Base-by-base conservation (phyloP, 208 protist genomes). In the Porcisia hertigi region DNA sequence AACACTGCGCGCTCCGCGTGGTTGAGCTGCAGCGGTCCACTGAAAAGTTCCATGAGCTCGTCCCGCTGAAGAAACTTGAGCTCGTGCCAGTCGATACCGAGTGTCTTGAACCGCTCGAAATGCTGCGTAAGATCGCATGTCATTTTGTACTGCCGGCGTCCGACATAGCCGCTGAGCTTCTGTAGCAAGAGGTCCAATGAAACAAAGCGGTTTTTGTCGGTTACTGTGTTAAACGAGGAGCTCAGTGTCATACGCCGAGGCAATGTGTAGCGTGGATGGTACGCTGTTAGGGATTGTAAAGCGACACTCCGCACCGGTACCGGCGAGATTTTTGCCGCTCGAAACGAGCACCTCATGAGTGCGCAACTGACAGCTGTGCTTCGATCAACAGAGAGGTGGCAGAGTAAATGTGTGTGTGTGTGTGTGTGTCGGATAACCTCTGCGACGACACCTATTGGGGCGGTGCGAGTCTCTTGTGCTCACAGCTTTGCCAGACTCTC, bases 61-160 rank as follows among this genome's bases (percentile, higher is more conserved):
- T 87, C 85, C 1, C 75, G 71, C 7, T 34, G 71, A 30, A 97
- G 77, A 60, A 75, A 85, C 78, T 97, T 97, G 41, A 97, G 78
- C n/a, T 96, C 92, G 72, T 96, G 92, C 92, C 92, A 94, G 73
- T 97, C 94, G 39, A 96, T 83, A 5, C 88, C 90, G 34, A 94
- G 80, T 18, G 73, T 62, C 66, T 91, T 88, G 53, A 96, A 78
- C 54, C 73, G 79, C 9, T 88, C 84, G 1, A 87, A 65, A 59
- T 92, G 69, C 43, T 43, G 39, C 11, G 71, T 76, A 18, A 96
- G 70, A 72, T 97, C 81, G 39, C 71, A 77, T 30, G 81, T 62
- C 88, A 97, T 95, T 65, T 92, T 93, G 83, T 97, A 96, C 82
- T 97, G 94, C 1, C 91, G 80, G 3, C 94, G 76, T 8, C 94